These are phyloP conservation scores for Cladosporium sp. DNA, from an alignment of 2,329 filamentous ascomycete species.

Conservation along the genomic window DNA sequence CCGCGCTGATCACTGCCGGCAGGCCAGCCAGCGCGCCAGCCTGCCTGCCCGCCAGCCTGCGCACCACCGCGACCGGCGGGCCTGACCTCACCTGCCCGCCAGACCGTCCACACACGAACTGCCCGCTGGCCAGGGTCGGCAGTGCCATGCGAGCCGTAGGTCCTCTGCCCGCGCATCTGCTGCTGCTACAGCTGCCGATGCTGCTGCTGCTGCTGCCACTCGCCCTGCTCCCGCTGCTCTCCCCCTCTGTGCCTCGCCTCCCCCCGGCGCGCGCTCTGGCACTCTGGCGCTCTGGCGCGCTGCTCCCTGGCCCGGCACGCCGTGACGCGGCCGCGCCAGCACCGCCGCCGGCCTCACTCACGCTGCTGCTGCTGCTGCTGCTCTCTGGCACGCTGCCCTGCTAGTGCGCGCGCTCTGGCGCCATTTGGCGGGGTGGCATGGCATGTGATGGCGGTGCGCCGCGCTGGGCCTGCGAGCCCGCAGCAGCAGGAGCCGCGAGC, in stretches of 20 bases:
- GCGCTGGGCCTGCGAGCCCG: neutral
- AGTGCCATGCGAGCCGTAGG: neutral
- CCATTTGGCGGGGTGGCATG: neutral
- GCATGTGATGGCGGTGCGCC: neutral
- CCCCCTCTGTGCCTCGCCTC: too few relatives aligned
- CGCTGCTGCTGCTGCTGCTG: neutral
- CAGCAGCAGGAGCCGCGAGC: conserved; percentile 7
- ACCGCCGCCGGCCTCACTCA: too few relatives aligned
- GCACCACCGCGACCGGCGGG: neutral
- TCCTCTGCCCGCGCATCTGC: neutral
- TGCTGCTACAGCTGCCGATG: neutral
- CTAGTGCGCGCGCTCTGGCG: neutral
- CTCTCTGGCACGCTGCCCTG: neutral
- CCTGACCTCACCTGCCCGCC: neutral
- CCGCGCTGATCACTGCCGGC: neutral
- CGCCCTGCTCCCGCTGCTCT: neutral
- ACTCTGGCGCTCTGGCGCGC: too few relatives aligned
- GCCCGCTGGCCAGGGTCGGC: neutral
- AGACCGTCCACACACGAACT: neutral
- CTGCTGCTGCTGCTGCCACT: neutral
- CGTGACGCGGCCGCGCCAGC: too few relatives aligned
- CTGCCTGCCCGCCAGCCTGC: too few relatives aligned
- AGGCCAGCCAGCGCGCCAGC: neutral
- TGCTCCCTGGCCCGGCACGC: too few relatives aligned
- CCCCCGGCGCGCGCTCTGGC: too few relatives aligned